Evolutionary conservation across 805 yeast species (phyloP), one percentile per base, ranked within the genome.

Genomic region (Yamadazyma sp.): DNA sequence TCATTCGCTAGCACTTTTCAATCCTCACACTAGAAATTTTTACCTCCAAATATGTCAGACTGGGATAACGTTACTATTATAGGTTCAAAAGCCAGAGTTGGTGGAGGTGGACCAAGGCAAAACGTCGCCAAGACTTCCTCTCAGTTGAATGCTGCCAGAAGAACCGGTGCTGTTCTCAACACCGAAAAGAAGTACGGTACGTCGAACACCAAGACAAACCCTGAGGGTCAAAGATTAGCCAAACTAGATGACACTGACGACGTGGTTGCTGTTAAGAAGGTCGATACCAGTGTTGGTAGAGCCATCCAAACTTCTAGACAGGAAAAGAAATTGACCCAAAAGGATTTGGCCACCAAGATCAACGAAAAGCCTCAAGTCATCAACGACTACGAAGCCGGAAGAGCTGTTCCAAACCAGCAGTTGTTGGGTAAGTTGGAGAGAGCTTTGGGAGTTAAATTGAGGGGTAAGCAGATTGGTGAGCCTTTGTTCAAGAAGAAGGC

Each of bases 331-430:
- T 60, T 90, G 59, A 83, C 97, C 7, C 99, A 93, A 67, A 93
- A 93, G 75, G 99, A 93, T 54, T 76, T 93, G 55, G 99, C 99
- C 53, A 88, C 96, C 40, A 85, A 84, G 62, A 77, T 91, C 57
- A 91, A 90, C 62, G 99, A 93, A 70, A 93, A 93, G 73, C 96
- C 97, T 45, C 88, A 82, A 50, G 84, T 93, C 44, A 81, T 93
- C 57, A 90, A 88, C 65, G 99, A 93, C 59, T 93, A 93, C 65
- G 99, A 93, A 71, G 86, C 95, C 40, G 97, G 96, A 42, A 81
- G 95, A 60, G 99, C 96, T 30, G 79, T 84, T 49, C 99, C 99
- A 41, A 90, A 87, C 71, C 99, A 93, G 72, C 98, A 90, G 67
- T 66, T 93, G 37, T 75, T 93, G 55, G 90, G 84, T 38, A 93